Conservation (phyloP, 352 stramenopile species). For the Globisporangium sylvaticum region DNA sequence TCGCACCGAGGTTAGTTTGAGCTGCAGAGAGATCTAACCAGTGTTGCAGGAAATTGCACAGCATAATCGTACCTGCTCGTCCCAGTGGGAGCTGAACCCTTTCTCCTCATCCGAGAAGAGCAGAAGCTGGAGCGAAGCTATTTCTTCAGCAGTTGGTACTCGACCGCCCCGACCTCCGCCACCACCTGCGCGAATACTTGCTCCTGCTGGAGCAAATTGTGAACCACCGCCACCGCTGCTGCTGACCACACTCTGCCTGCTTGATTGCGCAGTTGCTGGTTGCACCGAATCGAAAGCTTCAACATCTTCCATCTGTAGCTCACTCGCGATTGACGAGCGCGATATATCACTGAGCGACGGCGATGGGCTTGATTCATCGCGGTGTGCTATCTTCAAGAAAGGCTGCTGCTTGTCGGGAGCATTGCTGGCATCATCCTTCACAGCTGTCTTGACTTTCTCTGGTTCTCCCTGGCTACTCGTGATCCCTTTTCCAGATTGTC, state of each 20-base stretch:
- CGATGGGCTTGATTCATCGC: background rate
- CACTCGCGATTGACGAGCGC: background rate
- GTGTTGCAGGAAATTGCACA: background rate
- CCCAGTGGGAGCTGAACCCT: slow-evolving; percentile 63
- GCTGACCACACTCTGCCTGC: background rate
- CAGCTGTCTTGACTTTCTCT: background rate
- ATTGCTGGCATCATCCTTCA: slow-evolving; percentile 29
- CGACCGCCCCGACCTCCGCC: slow-evolving; percentile 7
- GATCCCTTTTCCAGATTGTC: slow-evolving; percentile 11
- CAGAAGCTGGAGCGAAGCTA: slow-evolving; percentile 46
- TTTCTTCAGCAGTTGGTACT: slow-evolving; percentile 32
- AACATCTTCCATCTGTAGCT: slow-evolving; percentile 18
- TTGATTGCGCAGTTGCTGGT: background rate
- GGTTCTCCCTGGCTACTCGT: background rate
- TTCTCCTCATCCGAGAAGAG: slow-evolving; percentile 57
- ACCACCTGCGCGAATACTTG: background rate
- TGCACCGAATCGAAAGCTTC: slow-evolving; percentile 15
- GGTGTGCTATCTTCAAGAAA: background rate
- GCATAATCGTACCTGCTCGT: slow-evolving; percentile 41
- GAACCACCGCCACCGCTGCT: background rate
- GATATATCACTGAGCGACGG: background rate
- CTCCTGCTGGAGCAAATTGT: background rate
- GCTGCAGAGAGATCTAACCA: background rate
- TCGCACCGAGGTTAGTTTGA: background rate
- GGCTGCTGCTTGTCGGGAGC: background rate